Evolutionary conservation across 257 asterid species (phyloP).

Genomic region (Cynanchum wilfordii): DNA sequence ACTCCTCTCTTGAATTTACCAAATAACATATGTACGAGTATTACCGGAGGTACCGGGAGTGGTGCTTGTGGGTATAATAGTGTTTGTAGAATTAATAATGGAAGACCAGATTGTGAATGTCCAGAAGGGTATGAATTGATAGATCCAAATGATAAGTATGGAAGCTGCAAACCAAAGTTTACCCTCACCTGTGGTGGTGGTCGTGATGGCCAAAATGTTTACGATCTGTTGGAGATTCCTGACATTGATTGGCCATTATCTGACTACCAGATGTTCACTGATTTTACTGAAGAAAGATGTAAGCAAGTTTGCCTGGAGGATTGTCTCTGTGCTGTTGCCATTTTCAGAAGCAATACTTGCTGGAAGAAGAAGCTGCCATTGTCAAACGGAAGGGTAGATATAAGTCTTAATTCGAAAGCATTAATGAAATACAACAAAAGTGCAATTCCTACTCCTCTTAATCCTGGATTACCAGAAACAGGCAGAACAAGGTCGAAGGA

Average conservation of each 20-base stretch:
- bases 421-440: conserved; percentile 41
- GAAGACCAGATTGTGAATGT: conserved; percentile 31
- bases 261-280: conserved; percentile 28
- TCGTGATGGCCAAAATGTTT: background rate
- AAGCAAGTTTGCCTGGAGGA: conserved; percentile 41
- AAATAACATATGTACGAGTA: conserved; percentile 22
- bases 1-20: conserved; percentile 23
- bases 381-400: conserved; percentile 48
- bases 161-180: conserved; percentile 30
- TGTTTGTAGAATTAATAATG: conserved; percentile 26
- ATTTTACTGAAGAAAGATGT: conserved; percentile 27
- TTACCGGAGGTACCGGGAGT: conserved; percentile 27
- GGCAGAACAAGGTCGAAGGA: conserved; percentile 5
- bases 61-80: conserved; percentile 64
- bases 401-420: conserved; percentile 16
- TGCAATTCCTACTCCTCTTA: background rate
- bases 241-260: conserved; percentile 34
- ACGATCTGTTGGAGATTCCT: background rate
- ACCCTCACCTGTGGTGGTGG: conserved; percentile 19
- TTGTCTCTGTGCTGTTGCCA: conserved; percentile 49
- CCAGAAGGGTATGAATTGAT: conserved; percentile 25
- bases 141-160: conserved; percentile 23
- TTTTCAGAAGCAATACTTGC: conserved; percentile 35
- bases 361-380: conserved; percentile 74
- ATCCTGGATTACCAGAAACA: background rate